Base-by-base conservation (phyloP, 768 basidiomycete species). In the Collybia sordida region DNA sequence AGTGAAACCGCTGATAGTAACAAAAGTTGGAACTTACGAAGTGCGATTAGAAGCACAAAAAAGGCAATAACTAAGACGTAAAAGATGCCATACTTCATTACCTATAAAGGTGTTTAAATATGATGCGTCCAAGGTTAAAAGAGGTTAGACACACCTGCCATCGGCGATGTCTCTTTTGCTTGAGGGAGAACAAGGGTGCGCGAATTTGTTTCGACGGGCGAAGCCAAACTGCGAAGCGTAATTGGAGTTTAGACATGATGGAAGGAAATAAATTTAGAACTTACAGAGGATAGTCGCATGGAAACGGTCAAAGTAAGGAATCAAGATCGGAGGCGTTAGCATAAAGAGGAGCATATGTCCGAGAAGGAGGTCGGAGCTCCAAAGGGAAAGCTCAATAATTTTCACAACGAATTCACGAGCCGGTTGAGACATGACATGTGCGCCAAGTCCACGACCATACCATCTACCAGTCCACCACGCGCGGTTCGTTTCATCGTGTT, bases 381-480 rank as follows among this genome's bases (percentile, higher is more conserved):
- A 98, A 18, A 98, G 67, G 38, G 91, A 91, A 66, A 98, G 75
- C 71, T 98, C 97, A 59, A 98, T 92, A 54, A 94, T 90, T 79
- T 99, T 99, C 73, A 98, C 96, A 55, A 98, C 72, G 60, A 93
- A 98, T 75, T 98, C 97, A 64, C 97, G 88, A 23, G 90, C 93
- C 45, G 96, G 96, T 65, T 98, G 97, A n/a, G 93, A 94, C 84
- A 96, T 90, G 37, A 88, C 93, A 65, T 93, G 87, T 4, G 82
- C 62, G 37, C 96, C 95, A 21, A 99, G 80, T 3, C 93, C 93
- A 44, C 94, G 86, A 37, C 95, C 95, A 66, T 94, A 96, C 97
- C 97, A 98, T 64, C 86, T 78, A 41, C 94, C 95, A 25, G 95
- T 96, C 97, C 97, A 99, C 96, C 96, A 99, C 6, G 95, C 95